These are phyloP conservation scores for Hypoxylon fragiforme DNA, from an alignment of 495 filamentous ascomycete genomes.

Conservation along the genomic window DNA sequence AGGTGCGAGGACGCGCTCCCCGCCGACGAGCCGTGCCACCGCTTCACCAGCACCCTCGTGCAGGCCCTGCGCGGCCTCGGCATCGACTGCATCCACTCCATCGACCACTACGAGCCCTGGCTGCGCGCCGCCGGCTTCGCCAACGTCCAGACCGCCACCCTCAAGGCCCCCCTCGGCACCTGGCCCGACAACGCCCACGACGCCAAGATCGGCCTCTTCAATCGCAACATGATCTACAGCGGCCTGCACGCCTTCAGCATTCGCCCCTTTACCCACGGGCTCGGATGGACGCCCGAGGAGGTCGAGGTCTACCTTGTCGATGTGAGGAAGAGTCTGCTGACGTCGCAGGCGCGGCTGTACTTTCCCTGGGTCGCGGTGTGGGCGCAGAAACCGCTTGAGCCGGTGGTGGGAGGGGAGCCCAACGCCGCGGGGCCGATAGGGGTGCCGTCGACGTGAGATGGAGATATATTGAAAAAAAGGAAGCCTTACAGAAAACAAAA, in stretches of 20 bases:
- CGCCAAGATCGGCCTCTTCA: conserved; percentile 53
- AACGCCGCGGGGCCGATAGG: background rate
- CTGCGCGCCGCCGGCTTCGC: conserved; percentile 60
- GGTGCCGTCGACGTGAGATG: background rate
- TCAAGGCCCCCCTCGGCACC: conserved; percentile 59
- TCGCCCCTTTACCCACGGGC: conserved; percentile 55
- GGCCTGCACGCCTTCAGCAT: conserved; percentile 49
- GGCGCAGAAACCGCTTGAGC: conserved; percentile 39
- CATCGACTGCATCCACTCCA: conserved; percentile 49
- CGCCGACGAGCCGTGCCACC: conserved; percentile 34
- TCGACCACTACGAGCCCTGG: conserved; percentile 51
- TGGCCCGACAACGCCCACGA: conserved; percentile 61
- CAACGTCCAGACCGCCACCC: conserved; percentile 56
- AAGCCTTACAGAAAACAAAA: too few relatives aligned
- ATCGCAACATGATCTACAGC: conserved; percentile 44
- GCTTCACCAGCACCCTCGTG: conserved; percentile 37
- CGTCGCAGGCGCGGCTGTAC: conserved; percentile 55
- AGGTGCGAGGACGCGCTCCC: conserved; percentile 48
- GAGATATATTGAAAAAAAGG: too few relatives aligned
- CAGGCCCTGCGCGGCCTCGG: conserved; percentile 33
- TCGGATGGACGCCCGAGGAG: conserved; percentile 56
- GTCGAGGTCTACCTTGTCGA: conserved; percentile 58
- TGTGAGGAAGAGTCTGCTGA: conserved; percentile 56
- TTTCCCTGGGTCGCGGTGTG: conserved; percentile 33
- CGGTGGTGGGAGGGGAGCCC: too few relatives aligned